Evolutionary conservation across 1,284 basidiomycete species (phyloP).

Genomic region (Leccinum subrobustum): DNA sequence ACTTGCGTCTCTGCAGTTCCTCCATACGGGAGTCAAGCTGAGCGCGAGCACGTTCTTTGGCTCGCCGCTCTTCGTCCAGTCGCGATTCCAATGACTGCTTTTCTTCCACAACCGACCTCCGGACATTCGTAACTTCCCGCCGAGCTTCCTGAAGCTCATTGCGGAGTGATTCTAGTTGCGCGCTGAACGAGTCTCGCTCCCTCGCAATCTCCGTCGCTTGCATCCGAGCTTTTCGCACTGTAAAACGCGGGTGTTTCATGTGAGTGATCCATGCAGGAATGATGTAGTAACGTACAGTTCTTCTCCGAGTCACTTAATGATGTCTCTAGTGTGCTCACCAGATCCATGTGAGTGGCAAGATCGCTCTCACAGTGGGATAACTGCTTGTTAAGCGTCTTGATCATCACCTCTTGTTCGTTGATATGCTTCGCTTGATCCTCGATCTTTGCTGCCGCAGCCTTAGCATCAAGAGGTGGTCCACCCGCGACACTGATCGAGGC

Average conservation of each 20-base stretch:
- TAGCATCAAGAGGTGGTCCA: constrained; percentile 47
- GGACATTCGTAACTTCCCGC: constrained; percentile 73
- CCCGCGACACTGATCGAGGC: constrained; percentile 36
- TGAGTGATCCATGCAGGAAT: constrained; percentile 21
- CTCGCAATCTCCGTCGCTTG: constrained; percentile 84
- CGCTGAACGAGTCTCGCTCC: constrained; percentile 74
- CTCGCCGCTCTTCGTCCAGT: constrained; percentile 78
- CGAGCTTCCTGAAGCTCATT: constrained; percentile 73
- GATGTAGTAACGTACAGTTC: constrained; percentile 61
- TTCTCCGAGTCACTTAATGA: constrained; percentile 88
- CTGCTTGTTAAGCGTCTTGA: constrained; percentile 91
- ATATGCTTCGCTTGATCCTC: constrained; percentile 76
- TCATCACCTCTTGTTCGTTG: constrained; percentile 85
- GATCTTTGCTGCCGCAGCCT: constrained; percentile 51
- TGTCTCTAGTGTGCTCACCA: constrained; percentile 79
- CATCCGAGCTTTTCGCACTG: constrained; percentile 88
- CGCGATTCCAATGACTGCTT: constrained; percentile 80
- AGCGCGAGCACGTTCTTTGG: constrained; percentile 78
- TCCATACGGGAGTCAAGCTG: constrained; percentile 86
- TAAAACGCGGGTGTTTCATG: constrained; percentile 9
- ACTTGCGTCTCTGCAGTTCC: constrained; percentile 77
- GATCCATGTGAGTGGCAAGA: constrained; percentile 88
- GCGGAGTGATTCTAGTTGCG: constrained; percentile 63
- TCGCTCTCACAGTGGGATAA: constrained; percentile 88
- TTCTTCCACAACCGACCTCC: constrained; percentile 78